These are phyloP conservation scores for Cladorrhinum sp. DNA, from an alignment of 2,329 filamentous ascomycete species.

Conservation along the genomic window DNA sequence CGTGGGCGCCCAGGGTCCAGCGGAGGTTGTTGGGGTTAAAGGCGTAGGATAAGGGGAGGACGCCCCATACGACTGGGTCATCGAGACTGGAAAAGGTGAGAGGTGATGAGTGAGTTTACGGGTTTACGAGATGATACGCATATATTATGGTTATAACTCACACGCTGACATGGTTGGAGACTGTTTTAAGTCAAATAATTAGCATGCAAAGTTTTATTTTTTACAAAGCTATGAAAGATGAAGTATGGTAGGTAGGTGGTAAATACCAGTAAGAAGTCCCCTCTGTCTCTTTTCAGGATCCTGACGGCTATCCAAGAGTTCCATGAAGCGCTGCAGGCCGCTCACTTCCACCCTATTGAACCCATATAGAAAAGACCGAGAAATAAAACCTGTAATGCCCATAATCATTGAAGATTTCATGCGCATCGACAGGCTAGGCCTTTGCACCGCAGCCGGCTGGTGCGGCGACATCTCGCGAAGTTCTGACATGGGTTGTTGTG, in stretches of 20 bases:
- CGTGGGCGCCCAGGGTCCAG: constrained; percentile 89
- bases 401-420: constrained; percentile 71
- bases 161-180: constrained; percentile 59
- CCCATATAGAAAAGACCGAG: constrained; percentile 70
- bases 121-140: background rate
- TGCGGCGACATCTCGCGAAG: constrained; percentile 18
- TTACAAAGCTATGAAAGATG: background rate
- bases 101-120: constrained; percentile 11
- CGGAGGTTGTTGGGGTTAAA: constrained; percentile 72
- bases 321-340: constrained; percentile 72
- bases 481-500: background rate
- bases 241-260: constrained; percentile 83
- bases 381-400: constrained; percentile 68
- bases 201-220: constrained; percentile 5
- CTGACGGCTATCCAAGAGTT: constrained; percentile 69
- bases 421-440: constrained; percentile 67
- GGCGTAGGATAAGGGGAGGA: constrained; percentile 71
- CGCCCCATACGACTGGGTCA: constrained; percentile 91
- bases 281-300: constrained; percentile 64
- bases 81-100: constrained; percentile 64
- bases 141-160: too few relatives aligned
- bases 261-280: constrained; percentile 76
- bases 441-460: constrained; percentile 28
- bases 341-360: constrained; percentile 73
- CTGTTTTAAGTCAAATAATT: constrained; percentile 41